Percentiles rank a stretch among this genome's conserved stretches.
Conservation (phyloP, 1,139 yeast genomes). For the Hanseniaspora sp. region DNA sequence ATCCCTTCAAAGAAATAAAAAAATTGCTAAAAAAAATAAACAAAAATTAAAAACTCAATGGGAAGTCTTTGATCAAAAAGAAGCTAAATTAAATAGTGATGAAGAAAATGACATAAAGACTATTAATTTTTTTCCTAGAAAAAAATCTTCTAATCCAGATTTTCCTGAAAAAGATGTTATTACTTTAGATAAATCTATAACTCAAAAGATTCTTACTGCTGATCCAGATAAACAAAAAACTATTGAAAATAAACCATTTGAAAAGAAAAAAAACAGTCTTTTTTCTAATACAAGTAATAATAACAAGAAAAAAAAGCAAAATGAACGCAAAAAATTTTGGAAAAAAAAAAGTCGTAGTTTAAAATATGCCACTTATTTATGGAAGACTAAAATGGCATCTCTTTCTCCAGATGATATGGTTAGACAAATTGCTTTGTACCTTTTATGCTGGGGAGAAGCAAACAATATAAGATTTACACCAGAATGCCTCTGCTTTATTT, state of each 20-base stretch:
- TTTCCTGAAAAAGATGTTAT: conserved; percentile 4
- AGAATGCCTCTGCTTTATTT: conserved; percentile 71
- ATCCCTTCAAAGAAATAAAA: conserved; percentile 29
- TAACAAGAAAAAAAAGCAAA: conserved; percentile 21
- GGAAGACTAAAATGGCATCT: conserved; percentile 52
- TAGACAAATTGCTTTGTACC: conserved; percentile 56
- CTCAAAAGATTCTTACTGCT: not conserved
- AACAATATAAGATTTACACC: conserved; percentile 75
- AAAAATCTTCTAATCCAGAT: conserved; percentile 5
- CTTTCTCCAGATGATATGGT: conserved; percentile 46
- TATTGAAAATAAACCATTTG: not conserved
- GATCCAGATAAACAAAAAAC: not conserved
- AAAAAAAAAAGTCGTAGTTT: conserved; percentile 44
- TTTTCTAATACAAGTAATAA: not conserved
- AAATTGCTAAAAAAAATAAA: conserved; percentile 31
- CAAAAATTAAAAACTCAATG: conserved; percentile 29
- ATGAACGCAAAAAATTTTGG: conserved; percentile 37
- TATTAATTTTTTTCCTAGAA: conserved; percentile 14
- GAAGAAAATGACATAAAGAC: conserved; percentile 24
- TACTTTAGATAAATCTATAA: not conserved
- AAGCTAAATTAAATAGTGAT: conserved; percentile 26
- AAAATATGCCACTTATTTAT: conserved; percentile 46
- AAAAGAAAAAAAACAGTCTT: not conserved
- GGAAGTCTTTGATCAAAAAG: conserved; percentile 26
- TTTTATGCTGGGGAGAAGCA: conserved; percentile 84